These are phyloP conservation scores for Solanum phureja DNA, from an alignment of 257 asterid species.

Conservation along the genomic window DNA sequence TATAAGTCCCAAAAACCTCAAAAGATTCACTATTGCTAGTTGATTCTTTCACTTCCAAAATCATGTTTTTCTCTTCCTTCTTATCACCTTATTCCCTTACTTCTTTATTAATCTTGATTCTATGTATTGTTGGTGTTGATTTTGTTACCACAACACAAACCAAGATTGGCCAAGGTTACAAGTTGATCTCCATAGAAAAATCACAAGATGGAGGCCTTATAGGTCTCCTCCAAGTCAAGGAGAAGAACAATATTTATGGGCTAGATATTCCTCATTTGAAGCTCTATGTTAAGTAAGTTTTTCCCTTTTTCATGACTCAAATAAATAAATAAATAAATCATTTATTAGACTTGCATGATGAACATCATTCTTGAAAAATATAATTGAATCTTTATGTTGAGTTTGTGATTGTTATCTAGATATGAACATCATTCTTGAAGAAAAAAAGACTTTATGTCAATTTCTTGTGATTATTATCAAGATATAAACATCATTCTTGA, in stretches of 20 bases:
- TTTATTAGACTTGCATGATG: neutral
- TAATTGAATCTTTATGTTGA: neutral
- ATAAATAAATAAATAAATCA: neutral
- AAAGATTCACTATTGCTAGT: neutral
- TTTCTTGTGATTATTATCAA: neutral
- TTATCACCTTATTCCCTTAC: conserved; percentile 3
- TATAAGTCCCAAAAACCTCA: neutral
- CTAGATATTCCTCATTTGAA: conserved; percentile 73
- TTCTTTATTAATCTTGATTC: neutral
- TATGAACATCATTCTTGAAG: neutral
- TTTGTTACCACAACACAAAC: conserved; percentile 11
- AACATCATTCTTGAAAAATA: neutral
- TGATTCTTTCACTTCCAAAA: neutral
- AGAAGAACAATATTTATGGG: conserved; percentile 62
- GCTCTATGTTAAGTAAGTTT: conserved; percentile 73
- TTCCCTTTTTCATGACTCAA: neutral
- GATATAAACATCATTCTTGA: neutral
- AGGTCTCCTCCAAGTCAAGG: conserved; percentile 67
- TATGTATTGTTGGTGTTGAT: conserved; percentile 8
- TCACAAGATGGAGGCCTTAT: conserved; percentile 64
- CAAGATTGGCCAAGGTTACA: conserved; percentile 79
- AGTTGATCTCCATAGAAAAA: conserved; percentile 53
- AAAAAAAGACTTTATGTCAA: neutral
- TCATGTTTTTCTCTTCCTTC: conserved; percentile 9
- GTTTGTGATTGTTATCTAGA: neutral